Evolutionary conservation across 345 rosid genomes (phyloP), one percentile per base, ranked within the genome.

Genomic region (Mallotus nudiflorus): DNA sequence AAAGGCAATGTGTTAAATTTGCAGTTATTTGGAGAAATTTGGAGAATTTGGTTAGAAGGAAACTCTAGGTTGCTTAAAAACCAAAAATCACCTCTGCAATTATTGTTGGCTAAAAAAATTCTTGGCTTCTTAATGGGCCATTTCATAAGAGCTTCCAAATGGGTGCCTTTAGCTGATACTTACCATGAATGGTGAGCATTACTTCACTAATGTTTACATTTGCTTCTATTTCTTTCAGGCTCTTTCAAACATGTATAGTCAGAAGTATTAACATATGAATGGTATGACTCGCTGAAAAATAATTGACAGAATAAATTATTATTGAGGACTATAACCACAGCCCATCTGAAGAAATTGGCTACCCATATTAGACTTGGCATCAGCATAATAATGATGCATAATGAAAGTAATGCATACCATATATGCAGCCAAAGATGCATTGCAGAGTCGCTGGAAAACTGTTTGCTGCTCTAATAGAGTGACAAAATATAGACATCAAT

Each of bases 391-490:
- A 13, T 19, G 29, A 49, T 48, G n/a, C 12, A 3, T 39, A 20
- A 14, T n/a, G 5, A 66, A 39, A 5, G 64, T 68, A 58, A 18
- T 48, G 50, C 74, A 40, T 94, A 89, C 98, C 97, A 81, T 78
- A 88, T 75, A 94, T 94, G 83, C 97, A 91, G 46, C 92, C 91
- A 84, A 94, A 94, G 68, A 91, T 94, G 82, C 98, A 91, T 79
- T 91, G 98, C 86, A 94, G 83, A 66, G 98, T 88, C 61, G 85
- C 87, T 45, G 98, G 98, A 68, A 94, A 94, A 77, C 87, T 91
- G 78, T 88, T 91, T 69, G 98, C 95, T 2, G 98, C 96, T 29
- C 88, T 75, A 52, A 91, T 84, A 66, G 97, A 91, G 70, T 88
- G 89, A 62, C 91, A 91, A 75, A 91, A 91, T 39, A 79, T 78